Base-by-base conservation (phyloP, 2,329 filamentous ascomycete genomes). In the Fusarium equiseti region DNA sequence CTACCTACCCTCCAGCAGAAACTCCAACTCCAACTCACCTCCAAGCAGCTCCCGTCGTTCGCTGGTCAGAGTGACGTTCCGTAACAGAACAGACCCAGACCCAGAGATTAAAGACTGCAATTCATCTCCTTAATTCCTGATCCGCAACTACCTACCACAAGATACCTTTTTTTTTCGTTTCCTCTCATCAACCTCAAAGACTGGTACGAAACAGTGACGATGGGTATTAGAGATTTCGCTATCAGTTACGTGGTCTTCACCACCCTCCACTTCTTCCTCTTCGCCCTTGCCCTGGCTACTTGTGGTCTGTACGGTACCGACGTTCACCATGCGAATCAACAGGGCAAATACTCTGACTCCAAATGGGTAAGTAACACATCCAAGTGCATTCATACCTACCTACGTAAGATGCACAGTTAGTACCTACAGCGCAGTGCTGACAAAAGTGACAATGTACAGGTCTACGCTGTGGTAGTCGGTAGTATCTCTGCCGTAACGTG, bases 221-320 rank as follows among this genome's bases (percentile, higher is more conserved):
- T 87, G 85, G 83, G 83, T 50, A 57, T 85, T 63, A 76, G 83
- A 52, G 83, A 81, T 64, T 78, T 85, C 55, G 76, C 82, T 22
- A 57, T 80, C 75, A 82, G 83, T 78, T 88, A 87, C 70, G 72
- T 90, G 73, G 76, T 84, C 71, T 91, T 91, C 76, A 82, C 85
- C 26, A 71, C 86, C 70, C 81, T 94, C n/a, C 92, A 95, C 77
- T 85, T 95, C 79, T 81, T 91, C 66, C 92, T 95, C 76, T 90
- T 97, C 76, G 86, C 92, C 61, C 85, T 97, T 70, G 93, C 90
- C 16, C 81, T 97, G 61, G 87, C 91, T 2, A 91, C 96, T 58
- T 90, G 91, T 70, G 94, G 92, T 2, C 87, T 97, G 22, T 97
- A 96, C 72, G 92, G 90, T 38, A 81, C 86, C 26, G 92, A 95